Evolutionary conservation across 2,329 filamentous ascomycete species (phyloP).

Genomic region (Myriosclerotinia scirpicola): DNA sequence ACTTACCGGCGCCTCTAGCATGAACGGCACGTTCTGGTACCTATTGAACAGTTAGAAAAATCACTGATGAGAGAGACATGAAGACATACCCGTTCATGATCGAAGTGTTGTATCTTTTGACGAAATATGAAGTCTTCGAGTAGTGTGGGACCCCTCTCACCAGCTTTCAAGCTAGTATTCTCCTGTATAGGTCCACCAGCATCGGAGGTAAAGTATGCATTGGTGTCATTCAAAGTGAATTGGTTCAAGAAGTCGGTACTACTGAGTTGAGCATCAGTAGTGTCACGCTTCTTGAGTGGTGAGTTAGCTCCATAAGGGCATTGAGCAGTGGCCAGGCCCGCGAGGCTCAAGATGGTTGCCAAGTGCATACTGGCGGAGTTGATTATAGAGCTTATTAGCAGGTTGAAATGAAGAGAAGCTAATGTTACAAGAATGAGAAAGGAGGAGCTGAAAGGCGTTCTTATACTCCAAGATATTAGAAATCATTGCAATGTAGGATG

Average conservation of each 20-base stretch:
- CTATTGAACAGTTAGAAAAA: conserved; percentile 34
- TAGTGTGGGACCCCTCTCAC: conserved; percentile 64
- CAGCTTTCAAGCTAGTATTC: conserved; percentile 65
- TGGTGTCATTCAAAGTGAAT: conserved; percentile 52
- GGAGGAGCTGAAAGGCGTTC: neutral
- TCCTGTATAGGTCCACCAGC: conserved; percentile 68
- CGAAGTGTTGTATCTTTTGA: conserved; percentile 70
- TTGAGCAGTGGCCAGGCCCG: conserved; percentile 2
- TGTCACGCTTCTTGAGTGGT: neutral
- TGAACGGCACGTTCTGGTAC: conserved; percentile 65
- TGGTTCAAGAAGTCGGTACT: conserved; percentile 40
- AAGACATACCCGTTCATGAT: conserved; percentile 63
- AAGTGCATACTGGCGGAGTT: conserved; percentile 1
- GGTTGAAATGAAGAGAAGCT: neutral
- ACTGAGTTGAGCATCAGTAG: neutral
- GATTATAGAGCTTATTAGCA: neutral
- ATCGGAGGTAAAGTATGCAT: conserved; percentile 62
- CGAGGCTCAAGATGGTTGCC: neutral
- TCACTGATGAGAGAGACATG: neutral
- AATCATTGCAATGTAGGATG: neutral
- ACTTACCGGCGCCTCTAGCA: conserved; percentile 50
- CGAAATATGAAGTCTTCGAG: conserved; percentile 73
- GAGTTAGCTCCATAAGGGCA: conserved; percentile 1
- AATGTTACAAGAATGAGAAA: neutral
- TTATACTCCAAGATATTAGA: neutral